Evolutionary conservation across 805 yeast genomes (phyloP).

Genomic region (Candida nanaspora): DNA sequence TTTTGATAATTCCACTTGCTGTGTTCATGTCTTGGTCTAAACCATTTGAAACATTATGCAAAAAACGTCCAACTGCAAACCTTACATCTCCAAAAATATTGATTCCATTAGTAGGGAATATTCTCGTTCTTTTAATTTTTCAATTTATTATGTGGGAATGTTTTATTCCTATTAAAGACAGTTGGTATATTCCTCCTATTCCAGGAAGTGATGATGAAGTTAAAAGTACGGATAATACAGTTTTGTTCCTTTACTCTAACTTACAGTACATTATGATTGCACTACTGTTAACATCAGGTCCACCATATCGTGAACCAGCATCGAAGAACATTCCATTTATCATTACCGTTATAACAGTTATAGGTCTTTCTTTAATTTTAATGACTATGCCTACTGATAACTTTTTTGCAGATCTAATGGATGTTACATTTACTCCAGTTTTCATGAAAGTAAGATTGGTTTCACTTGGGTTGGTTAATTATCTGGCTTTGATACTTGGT

Average conservation of each 20-base stretch:
- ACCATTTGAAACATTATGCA: slow-evolving; percentile 53
- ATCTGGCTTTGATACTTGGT: slow-evolving; percentile 37
- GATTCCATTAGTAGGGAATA: slow-evolving; percentile 75
- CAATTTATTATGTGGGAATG: slow-evolving; percentile 64
- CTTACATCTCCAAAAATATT: slow-evolving; percentile 83
- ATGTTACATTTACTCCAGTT: slow-evolving; percentile 54
- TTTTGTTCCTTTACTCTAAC: slow-evolving; percentile 71
- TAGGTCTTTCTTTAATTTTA: slow-evolving; percentile 41
- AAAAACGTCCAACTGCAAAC: slow-evolving; percentile 89
- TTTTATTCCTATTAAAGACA: slow-evolving; percentile 29
- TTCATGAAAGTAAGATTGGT: slow-evolving; percentile 47
- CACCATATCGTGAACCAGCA: slow-evolving; percentile 84
- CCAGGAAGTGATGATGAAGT: slow-evolving; percentile 82
- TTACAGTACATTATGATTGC: slow-evolving; percentile 88
- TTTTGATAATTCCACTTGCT: slow-evolving; percentile 88
- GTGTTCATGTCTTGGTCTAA: slow-evolving; percentile 97
- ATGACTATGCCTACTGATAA: slow-evolving; percentile 49
- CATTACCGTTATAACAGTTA: slow-evolving; percentile 45
- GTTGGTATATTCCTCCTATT: slow-evolving; percentile 77
- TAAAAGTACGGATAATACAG: slow-evolving; percentile 83
- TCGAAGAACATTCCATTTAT: slow-evolving; percentile 65
- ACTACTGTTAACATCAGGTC: slow-evolving; percentile 79
- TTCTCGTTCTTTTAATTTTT: slow-evolving; percentile 51
- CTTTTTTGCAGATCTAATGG: slow-evolving; percentile 62
- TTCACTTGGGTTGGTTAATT: slow-evolving; percentile 40